Percentiles rank a stretch among this genome's conserved stretches.
These are phyloP conservation scores for Cyclotella baltica DNA, from an alignment of 108 stramenopile species.

Conservation along the genomic window DNA sequence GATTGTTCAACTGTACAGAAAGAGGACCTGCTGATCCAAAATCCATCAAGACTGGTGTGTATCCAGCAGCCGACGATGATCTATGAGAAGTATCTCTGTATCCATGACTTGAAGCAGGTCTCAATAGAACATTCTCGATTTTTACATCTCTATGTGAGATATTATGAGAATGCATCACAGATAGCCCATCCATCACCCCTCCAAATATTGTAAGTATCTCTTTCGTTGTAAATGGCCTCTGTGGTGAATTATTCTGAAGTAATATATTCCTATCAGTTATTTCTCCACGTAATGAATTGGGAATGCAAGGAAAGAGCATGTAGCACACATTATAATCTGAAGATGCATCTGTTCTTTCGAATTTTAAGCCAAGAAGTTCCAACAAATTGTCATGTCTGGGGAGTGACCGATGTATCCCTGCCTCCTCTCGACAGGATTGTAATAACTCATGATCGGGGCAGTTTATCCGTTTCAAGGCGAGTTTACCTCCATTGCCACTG, in stretches of 20 bases:
- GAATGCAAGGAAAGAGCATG: constrained; percentile 83
- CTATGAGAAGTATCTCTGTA: neutral
- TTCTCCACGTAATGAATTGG: constrained; percentile 67
- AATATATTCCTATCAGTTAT: constrained; percentile 69
- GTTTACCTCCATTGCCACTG: constrained; percentile 10
- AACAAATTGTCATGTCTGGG: constrained; percentile 40
- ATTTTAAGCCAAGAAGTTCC: constrained; percentile 43
- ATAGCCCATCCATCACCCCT: constrained; percentile 58
- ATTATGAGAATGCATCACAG: constrained; percentile 66
- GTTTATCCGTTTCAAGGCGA: constrained; percentile 80
- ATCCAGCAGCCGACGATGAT: constrained; percentile 5
- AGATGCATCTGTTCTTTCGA: constrained; percentile 32
- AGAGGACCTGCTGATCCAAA: constrained; percentile 58
- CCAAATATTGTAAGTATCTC: constrained; percentile 64
- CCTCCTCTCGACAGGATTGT: constrained; percentile 71
- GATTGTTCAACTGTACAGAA: constrained; percentile 25
- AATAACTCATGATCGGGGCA: constrained; percentile 63
- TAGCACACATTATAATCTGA: constrained; percentile 51
- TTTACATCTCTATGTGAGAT: constrained; percentile 87
- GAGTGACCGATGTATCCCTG: constrained; percentile 64
- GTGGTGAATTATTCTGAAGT: neutral
- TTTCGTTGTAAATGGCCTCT: constrained; percentile 23
- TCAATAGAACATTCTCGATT: constrained; percentile 77
- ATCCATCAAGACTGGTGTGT: constrained; percentile 73
- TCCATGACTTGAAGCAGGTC: neutral